phyloP scores from a whole-genome alignment of 2,329 filamentous ascomycete species.

The Aspergillus oerlinghausenensis region DNA sequence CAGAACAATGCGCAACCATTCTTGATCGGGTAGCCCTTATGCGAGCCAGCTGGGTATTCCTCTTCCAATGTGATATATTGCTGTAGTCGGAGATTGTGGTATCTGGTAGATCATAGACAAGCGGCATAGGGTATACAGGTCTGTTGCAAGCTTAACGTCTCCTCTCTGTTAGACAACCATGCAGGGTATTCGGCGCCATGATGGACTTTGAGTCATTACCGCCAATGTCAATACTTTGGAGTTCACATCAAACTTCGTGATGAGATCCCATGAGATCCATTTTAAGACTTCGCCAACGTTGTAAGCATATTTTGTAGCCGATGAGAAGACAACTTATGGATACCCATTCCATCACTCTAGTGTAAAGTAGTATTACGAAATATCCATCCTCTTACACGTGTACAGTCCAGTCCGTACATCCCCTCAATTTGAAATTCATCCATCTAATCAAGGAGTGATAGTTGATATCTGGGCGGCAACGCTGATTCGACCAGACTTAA shows the following conservation, averaged over 20 bases:
- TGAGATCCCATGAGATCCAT: background rate
- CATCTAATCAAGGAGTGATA: background rate
- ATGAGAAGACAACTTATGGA: background rate
- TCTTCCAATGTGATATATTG: background rate
- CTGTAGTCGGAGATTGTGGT: background rate
- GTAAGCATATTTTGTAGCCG: background rate
- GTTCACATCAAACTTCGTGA: background rate
- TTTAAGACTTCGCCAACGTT: background rate
- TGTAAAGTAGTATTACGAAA: background rate
- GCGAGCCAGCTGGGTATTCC: background rate
- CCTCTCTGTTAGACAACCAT: background rate
- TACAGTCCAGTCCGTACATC: background rate
- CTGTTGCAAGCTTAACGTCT: background rate
- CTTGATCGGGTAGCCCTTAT: background rate
- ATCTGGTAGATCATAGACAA: background rate
- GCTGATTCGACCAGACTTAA: background rate
- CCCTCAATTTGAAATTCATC: background rate
- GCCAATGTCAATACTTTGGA: background rate
- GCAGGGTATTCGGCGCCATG: too few species aligned
- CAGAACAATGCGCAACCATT: background rate
- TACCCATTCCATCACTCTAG: background rate
- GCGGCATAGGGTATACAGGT: background rate
- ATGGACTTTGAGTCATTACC: background rate
- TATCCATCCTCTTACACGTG: background rate
- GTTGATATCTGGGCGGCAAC: background rate